Evolutionary conservation across 805 yeast species (phyloP), one percentile per base, ranked within the genome.

Genomic region (Candida krabiensis): DNA sequence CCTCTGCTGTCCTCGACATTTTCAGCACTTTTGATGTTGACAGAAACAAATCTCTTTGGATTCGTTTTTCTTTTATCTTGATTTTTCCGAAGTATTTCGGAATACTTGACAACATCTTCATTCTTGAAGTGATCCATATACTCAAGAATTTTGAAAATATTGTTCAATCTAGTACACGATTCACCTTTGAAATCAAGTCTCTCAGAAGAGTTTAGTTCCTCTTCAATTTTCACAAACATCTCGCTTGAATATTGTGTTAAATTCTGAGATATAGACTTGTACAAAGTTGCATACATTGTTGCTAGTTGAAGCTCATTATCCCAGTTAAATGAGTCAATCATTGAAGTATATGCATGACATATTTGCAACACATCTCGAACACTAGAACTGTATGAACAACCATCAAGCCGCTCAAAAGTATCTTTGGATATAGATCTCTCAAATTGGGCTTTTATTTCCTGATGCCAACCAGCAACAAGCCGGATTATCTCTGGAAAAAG

Each of bases 251-350:
- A 80, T 24, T 58, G 57, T 21, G 76, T 67, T 5, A 83, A 59
- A 0, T 84, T 79, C 28, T 75, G 78, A 1, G 90, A 78, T 12
- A 87, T 73, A 15, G 80, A 70, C 43, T 77, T 79, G 45, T 85
- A 69, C 17, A 88, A 56, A 2, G 67, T 58, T 0, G 93, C 83
- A 37, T 79, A 73, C 2, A 85, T 53, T 44, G 71, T 69, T 0
- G 95, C 83, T 14, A 73, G 58, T 49, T 88, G 90, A 36, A 66
- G 69, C 33, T 70, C 73, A 53, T 85, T 70, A 12, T 64, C 61
- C 96, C 96, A 90, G 1, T 73, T 65, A 29, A 86, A 70, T 3
- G 69, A 70, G 12, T 69, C 69, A 30, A 90, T 64, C n/a, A 86
- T 67, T 4, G 66, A 61, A 15, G 86, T 38, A 35, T 61, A 61